phyloP scores from a whole-genome alignment of 805 yeast species.

The Zygosaccharomyces gambellarensis region DNA sequence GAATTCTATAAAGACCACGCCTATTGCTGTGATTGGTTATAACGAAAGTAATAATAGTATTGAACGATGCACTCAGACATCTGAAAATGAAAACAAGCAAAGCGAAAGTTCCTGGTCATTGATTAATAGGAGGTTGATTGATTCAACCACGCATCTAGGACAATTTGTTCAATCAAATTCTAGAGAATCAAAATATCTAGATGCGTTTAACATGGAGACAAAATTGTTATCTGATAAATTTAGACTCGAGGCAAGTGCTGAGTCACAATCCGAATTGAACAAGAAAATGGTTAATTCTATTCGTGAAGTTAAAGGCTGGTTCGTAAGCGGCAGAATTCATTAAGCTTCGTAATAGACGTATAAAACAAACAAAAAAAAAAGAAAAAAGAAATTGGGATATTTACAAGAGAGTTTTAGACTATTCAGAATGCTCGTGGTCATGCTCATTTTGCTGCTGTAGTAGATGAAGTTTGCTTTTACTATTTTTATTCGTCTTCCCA shows the following conservation, averaged over 20 bases:
- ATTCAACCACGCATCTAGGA: conserved; percentile 30
- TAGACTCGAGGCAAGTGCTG: conserved; percentile 14
- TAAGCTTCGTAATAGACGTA: conserved; percentile 3
- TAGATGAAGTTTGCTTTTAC: conserved; percentile 9
- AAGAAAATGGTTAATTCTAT: conserved; percentile 28
- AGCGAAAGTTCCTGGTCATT: conserved; percentile 12
- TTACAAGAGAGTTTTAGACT: conserved; percentile 1
- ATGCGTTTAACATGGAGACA: conserved; percentile 30
- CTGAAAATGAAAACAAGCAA: conserved; percentile 17
- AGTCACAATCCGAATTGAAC: background rate
- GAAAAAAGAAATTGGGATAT: background rate
- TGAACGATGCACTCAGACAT: conserved; percentile 31
- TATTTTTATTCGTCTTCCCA: background rate
- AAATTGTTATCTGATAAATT: conserved; percentile 25
- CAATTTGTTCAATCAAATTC: conserved; percentile 22
- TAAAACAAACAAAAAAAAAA: background rate
- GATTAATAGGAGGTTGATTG: conserved; percentile 28
- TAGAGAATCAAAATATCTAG: conserved; percentile 16
- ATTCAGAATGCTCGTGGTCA: background rate
- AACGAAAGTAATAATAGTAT: conserved; percentile 35
- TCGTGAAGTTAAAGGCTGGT: conserved; percentile 41
- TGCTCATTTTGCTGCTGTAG: background rate
- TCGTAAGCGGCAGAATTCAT: conserved; percentile 36
- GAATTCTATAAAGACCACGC: conserved; percentile 31
- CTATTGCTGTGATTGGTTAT: conserved; percentile 41